Percentiles rank a stretch among this genome's conserved stretches.
Evolutionary conservation across 805 yeast species (phyloP).

Genomic region (Barnettozyma salicaria): DNA sequence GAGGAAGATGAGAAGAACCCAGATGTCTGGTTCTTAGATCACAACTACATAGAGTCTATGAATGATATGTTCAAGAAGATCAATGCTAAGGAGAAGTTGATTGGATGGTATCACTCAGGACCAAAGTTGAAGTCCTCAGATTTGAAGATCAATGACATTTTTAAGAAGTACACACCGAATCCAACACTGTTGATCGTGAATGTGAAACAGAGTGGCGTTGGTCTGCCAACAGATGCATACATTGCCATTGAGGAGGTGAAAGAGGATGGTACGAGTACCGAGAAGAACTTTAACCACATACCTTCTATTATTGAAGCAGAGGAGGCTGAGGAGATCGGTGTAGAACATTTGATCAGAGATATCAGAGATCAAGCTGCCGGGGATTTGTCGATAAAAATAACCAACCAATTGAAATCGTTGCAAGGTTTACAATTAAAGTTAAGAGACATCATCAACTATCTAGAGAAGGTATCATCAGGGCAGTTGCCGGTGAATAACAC

Average conservation of each 20-base stretch:
- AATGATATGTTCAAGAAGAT: slow-evolving; percentile 96
- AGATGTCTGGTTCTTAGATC: slow-evolving; percentile 94
- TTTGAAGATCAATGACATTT: slow-evolving; percentile 82
- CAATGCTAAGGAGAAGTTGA: slow-evolving; percentile 90
- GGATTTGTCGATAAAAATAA: slow-evolving; percentile 74
- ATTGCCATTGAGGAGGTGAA: slow-evolving; percentile 91
- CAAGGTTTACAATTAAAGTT: slow-evolving; percentile 80
- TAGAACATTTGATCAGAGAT: slow-evolving; percentile 90
- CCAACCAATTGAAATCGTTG: slow-evolving; percentile 83
- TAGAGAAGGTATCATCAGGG: slow-evolving; percentile 64
- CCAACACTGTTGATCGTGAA: slow-evolving; percentile 89
- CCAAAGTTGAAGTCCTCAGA: slow-evolving; percentile 88
- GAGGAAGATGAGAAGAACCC: slow-evolving; percentile 94
- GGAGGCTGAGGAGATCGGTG: slow-evolving; percentile 99
- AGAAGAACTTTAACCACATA: slow-evolving; percentile 86
- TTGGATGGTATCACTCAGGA: slow-evolving; percentile 99
- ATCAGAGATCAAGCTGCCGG: slow-evolving; percentile 97
- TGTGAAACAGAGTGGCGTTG: slow-evolving; percentile 67
- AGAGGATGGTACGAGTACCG: slow-evolving; percentile 91
- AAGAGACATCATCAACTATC: slow-evolving; percentile 68
- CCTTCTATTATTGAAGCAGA: slow-evolving; percentile 94
- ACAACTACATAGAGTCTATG: slow-evolving; percentile 93
- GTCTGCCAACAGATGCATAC: slow-evolving; percentile 94
- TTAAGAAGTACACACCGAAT: slow-evolving; percentile 72
- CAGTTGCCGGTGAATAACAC: slow-evolving; percentile 83